Evolutionary conservation across 306 rosid species (phyloP), one percentile per base, ranked within the genome.

Genomic region (Dalbergia cochinchinensis): DNA sequence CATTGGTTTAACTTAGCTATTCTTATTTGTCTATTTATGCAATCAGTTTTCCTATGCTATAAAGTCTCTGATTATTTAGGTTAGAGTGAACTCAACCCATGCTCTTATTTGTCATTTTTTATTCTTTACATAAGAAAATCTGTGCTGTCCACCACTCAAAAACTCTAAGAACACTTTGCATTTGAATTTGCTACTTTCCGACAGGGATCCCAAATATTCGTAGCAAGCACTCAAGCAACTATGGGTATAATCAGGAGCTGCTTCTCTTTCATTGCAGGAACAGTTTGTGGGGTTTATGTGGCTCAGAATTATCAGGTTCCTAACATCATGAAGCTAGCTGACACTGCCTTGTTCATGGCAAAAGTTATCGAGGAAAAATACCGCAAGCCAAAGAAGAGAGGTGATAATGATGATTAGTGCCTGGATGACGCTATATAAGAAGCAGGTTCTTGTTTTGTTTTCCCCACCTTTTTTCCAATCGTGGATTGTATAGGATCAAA

Each of bases 261-360:
- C 83, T 91, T 93, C 84, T 86, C 96, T 54, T 91, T 93, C 83
- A 80, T 93, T n/a, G 9, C 86, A n/a, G 98, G 98, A 44, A 88
- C 93, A 9, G 83, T 76, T 15, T 34, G 81, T 18, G 97, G 98
- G 16, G 84, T 93, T 50, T 93, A 93, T 75, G 33, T 91, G 63
- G 97, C 97, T 35, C 98, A 93, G 83, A 93, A 93, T 82, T 93
- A 93, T 91, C 66, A 84, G 83, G 92, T 93, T 76, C 98, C 98
- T 7, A 86, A 91, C 69, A 71, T 93, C 76, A 88, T 15, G 55
- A 93, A 88, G 92, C 87, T 93, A 42, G 90, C 87, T 34, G 80
- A 90, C 82, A 87, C 94, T 11, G 90, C 92, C 11, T 31, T 87
- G 47, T 74, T 87, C 76, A 87, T 83, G 86, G 94, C 90, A 26